Conservation (phyloP, 139 green algal genomes). For the Chlamydomonas incerta region DNA sequence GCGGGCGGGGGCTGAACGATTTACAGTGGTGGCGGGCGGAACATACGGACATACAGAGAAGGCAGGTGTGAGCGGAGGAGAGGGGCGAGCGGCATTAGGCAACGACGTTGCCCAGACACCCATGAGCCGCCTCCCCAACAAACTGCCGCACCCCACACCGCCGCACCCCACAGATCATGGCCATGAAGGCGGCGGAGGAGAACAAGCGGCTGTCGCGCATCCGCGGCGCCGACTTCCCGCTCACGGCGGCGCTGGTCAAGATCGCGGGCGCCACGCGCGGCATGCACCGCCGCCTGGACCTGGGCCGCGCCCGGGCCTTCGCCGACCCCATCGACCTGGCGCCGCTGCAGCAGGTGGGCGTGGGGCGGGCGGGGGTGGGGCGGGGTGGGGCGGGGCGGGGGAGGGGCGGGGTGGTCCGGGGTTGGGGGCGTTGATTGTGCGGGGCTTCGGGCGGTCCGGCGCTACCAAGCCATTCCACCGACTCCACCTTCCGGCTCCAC, state of each 20-base stretch:
- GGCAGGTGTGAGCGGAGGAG: neutral
- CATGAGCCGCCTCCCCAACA: too few relatives aligned
- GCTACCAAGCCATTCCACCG: too few relatives aligned
- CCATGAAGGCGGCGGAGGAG: conserved; percentile 37
- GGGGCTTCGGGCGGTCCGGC: too few relatives aligned
- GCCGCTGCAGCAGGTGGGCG: conserved; percentile 25
- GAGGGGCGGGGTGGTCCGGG: too few relatives aligned
- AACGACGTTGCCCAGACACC: too few relatives aligned
- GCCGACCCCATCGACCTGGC: conserved; percentile 47
- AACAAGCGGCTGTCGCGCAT: conserved; percentile 20
- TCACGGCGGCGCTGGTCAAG: conserved; percentile 34
- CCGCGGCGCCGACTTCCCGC: conserved; percentile 40
- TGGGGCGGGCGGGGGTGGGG: too few relatives aligned
- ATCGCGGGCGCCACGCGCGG: conserved; percentile 46
- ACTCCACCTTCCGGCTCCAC: too few relatives aligned
- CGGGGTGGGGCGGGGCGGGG: too few relatives aligned
- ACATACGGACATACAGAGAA: neutral
- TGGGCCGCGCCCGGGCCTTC: conserved; percentile 43
- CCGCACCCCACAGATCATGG: conserved; percentile 24
- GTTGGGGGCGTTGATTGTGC: too few relatives aligned
- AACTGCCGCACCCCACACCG: neutral
- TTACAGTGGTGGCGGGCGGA: neutral
- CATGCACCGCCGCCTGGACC: conserved; percentile 43
- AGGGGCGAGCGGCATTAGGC: too few relatives aligned
- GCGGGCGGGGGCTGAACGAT: neutral